A percentile compares a stretch with the other conserved stretches of the same genome.
phyloP scores from a whole-genome alignment of 2,329 filamentous ascomycete genomes.

The Phialophora tarda region DNA sequence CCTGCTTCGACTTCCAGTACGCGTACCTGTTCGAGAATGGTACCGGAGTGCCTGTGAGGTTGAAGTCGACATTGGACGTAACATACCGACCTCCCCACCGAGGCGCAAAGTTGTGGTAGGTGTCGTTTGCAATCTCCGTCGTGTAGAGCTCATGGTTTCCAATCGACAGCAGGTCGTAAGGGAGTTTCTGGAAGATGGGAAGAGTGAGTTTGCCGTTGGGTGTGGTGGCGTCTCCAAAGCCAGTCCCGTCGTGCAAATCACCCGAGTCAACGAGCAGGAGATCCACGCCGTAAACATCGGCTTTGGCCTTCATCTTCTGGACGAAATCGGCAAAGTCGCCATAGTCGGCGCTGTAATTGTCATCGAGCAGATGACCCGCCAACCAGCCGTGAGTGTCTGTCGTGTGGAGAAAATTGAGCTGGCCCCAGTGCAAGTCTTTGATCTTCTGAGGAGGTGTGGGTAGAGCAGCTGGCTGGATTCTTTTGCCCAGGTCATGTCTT shows the following conservation, averaged over 20 bases:
- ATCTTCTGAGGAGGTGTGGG: constrained; percentile 35
- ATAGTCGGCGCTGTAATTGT: constrained; percentile 78
- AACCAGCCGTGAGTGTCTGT: constrained; percentile 97
- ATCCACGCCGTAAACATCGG: constrained; percentile 63
- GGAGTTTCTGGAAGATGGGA: constrained; percentile 58
- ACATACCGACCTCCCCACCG: constrained; percentile 62
- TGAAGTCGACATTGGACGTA: constrained; percentile 58
- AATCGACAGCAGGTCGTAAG: constrained; percentile 62
- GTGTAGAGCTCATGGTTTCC: constrained; percentile 72
- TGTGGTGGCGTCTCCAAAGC: constrained; percentile 64
- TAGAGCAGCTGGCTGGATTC: constrained; percentile 36
- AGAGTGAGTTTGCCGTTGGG: constrained; percentile 63
- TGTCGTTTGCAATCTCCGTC: constrained; percentile 66
- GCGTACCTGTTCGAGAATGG: constrained; percentile 49
- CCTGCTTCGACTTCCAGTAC: constrained; percentile 58
- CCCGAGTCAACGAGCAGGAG: constrained; percentile 65
- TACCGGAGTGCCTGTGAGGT: constrained; percentile 50
- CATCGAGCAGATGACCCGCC: constrained; percentile 88
- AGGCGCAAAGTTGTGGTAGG: constrained; percentile 64
- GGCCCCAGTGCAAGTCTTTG: constrained; percentile 62
- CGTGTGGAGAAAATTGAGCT: constrained; percentile 74
- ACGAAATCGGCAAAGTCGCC: constrained; percentile 68
- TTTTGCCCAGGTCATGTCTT: constrained; percentile 35
- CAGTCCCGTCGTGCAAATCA: constrained; percentile 70
- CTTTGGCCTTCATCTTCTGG: constrained; percentile 64